Conservation (phyloP, 257 asterid species). For the Cinchona pubescens region DNA sequence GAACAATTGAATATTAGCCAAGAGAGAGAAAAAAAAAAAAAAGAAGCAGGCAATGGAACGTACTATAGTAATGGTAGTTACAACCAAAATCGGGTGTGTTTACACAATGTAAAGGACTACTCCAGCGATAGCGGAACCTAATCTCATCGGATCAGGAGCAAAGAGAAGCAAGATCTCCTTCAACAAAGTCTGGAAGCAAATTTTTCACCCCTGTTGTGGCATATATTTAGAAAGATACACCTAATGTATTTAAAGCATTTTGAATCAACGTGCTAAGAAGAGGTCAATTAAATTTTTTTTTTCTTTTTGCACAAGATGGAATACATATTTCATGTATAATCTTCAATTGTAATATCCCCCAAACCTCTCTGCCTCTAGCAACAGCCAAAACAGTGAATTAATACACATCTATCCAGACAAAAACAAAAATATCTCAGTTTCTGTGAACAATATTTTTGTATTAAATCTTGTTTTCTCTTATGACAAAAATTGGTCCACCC, state of each 20-base stretch:
- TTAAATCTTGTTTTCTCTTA: no score
- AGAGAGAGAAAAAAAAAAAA: no score
- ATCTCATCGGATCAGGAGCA: slow-evolving; percentile 87
- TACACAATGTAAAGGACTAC: slow-evolving; percentile 66
- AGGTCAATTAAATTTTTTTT: neutral
- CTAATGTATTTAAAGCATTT: slow-evolving; percentile 26
- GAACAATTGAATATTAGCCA: neutral
- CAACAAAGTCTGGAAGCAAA: slow-evolving; percentile 78
- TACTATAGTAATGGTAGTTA: slow-evolving; percentile 86
- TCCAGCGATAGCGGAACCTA: slow-evolving; percentile 73
- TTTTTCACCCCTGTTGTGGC: slow-evolving; percentile 57
- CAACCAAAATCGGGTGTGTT: slow-evolving; percentile 95
- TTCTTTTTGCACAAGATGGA: neutral
- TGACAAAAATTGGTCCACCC: no score
- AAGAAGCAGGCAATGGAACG: slow-evolving; percentile 24
- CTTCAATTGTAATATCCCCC: neutral
- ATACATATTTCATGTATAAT: neutral
- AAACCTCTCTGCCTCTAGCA: neutral
- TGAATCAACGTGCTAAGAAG: neutral
- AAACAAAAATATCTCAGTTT: neutral
- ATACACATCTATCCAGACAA: neutral
- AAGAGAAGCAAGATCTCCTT: slow-evolving; percentile 82
- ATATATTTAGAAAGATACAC: slow-evolving; percentile 66
- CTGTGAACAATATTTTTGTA: neutral
- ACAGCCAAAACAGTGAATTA: neutral